Base-by-base conservation (phyloP, 768 basidiomycete species). In the Lactifluus rugatus region DNA sequence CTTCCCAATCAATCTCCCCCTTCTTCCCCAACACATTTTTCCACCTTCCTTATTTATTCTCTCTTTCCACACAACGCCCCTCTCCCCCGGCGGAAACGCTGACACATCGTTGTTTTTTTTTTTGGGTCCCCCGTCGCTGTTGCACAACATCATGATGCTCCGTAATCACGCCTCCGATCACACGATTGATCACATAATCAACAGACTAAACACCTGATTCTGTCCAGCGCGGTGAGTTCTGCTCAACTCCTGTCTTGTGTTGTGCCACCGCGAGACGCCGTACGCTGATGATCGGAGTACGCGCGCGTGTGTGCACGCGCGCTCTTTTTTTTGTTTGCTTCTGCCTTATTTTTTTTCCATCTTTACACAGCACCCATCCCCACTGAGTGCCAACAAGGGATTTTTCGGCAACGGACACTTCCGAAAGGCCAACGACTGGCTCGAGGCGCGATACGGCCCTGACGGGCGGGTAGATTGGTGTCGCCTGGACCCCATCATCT, bases 361-460 rank as follows among this genome's bases (percentile, higher is more conserved):
- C n/a, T n/a, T n/a, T n/a, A n/a, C n/a, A n/a, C n/a, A 89, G 81
- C 93, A 96, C 72, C 93, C 93, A 17, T 91, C 87, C 28, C 93
- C 93, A 6, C 72, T 83, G 17, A 84, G 87, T 53, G 93, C 87
- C 3, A 72, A 78, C 62, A 78, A 78, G 57, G 93, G 93, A 10
- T 96, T 94, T 74, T 70, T 90, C 62, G 92, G 90, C 49, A 94
- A 93, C 69, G 82, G 81, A 50, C 94, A 96, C 72, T 97, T 97
- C 74, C 82, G 77, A 66, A 74, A 79, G 58, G 89, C 92, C 44
- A 95, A 96, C 67, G 79, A 85, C 54, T 97, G 94, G 94, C 74
- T 97, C 25, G 80, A 81, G 68, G 67, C 77, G 57, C 83, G 81
- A 65, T 94, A 96, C 66, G 93, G 93, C 6, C 64, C 74, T 25